These are phyloP conservation scores for Tetrahymena thermophila DNA, from an alignment of 73 alveolate species.

Conservation along the genomic window DNA sequence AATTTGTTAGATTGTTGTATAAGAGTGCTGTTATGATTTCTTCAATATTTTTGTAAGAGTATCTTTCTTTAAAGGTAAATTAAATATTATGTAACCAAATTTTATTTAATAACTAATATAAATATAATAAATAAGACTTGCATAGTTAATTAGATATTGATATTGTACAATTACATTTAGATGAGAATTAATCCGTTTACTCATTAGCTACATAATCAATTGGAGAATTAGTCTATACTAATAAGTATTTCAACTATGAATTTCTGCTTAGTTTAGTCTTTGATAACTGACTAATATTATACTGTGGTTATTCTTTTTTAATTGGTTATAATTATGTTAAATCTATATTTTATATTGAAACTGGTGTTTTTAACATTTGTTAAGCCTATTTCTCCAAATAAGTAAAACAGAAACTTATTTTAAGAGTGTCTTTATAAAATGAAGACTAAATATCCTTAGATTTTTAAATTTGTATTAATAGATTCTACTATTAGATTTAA, in stretches of 20 bases:
- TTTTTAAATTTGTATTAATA: background rate
- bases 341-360: background rate
- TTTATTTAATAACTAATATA: background rate
- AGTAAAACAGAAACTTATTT: background rate
- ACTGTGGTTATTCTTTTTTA: background rate
- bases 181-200: background rate
- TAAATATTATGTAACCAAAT: background rate
- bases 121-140: background rate
- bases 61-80: background rate
- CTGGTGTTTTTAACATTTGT: background rate
- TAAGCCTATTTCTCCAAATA: background rate
- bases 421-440: background rate
- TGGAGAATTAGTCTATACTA: background rate
- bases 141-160: background rate
- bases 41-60: background rate
- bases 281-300: background rate
- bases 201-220: background rate
- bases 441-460: background rate
- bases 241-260: background rate
- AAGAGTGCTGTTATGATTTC: background rate
- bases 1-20: background rate
- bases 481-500: background rate
- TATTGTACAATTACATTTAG: background rate
- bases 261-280: background rate
- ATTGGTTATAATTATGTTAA: too few species aligned